Base-by-base conservation (phyloP, 257 asterid genomes). In the Lycium ferocissimum region DNA sequence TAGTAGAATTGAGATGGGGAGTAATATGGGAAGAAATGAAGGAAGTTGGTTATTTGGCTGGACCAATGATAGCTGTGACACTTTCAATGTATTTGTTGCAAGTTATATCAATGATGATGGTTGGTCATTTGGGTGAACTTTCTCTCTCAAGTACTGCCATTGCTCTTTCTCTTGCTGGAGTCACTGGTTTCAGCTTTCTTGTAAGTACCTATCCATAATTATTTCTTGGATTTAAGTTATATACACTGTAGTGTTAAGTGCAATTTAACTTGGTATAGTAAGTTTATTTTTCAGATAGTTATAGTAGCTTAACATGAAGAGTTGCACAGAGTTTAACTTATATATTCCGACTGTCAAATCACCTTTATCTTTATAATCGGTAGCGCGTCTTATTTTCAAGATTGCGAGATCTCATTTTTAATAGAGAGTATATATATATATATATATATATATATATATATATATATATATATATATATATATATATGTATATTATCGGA, bases 81-180 rank as follows among this genome's bases (percentile, higher is more conserved):
- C 85, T 94, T 54, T 92, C 97, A 8, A 86, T 81, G 71, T 88
- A 82, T 72, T 33, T 93, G 80, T 89, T 94, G 18, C 92, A 88
- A 81, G 89, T 90, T 7, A 87, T 91, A 15, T 91, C 97, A 0
- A 1, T 93, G 40, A 92, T 88, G 93, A 95, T 95, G 97, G 95
- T 92, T n/a, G 98, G 98, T 20, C 98, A 94, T 85, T 88, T 94
- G 53, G 93, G 91, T n/a, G 93, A 93, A 53, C 97, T 95, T 83
- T 85, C 92, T 26, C 33, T 62, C 97, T 95, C 98, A 33, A 92
- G 98, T 88, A 84, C 98, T 35, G 88, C 98, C 90, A 85, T 95
- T 7, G 97, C 98, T 84, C 12, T 93, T 47, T 94, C 98, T 80
- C 88, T 95, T 47, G 92, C 93, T 79, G 69, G 87, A 9, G 97